Conservation (phyloP, 768 basidiomycete species). For the Boletales sp. region DNA sequence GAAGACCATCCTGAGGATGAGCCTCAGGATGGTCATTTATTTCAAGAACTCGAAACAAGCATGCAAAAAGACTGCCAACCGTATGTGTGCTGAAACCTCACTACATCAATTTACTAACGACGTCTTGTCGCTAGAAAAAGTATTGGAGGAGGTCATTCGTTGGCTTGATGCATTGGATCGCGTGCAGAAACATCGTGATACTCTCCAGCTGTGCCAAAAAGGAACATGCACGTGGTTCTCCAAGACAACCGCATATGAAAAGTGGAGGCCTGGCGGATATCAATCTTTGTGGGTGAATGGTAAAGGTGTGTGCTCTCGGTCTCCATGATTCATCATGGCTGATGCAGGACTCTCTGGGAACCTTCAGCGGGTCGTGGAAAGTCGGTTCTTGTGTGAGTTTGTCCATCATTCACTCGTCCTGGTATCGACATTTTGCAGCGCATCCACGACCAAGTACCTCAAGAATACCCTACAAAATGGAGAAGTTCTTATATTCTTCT, state of each 20-base stretch:
- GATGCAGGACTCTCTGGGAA: not conserved
- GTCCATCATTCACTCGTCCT: not conserved
- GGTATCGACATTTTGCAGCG: not conserved
- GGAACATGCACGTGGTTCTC: not conserved
- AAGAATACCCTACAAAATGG: not conserved
- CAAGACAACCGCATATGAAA: not conserved
- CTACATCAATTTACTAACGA: not conserved
- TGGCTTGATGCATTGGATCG: not conserved
- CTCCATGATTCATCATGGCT: not conserved
- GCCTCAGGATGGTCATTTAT: not conserved
- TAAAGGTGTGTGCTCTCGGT: not conserved
- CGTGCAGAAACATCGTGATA: not conserved
- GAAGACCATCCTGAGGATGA: not conserved
- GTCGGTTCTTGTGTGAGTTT: not conserved
- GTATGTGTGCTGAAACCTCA: not conserved
- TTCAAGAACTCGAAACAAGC: not conserved
- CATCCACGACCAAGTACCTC: not conserved
- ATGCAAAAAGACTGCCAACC: not conserved
- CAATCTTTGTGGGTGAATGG: not conserved
- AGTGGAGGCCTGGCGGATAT: not conserved
- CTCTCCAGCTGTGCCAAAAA: not conserved
- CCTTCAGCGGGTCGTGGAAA: not conserved
- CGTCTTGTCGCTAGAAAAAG: not conserved
- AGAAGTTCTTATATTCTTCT: slow-evolving; percentile 4
- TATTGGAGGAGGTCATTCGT: not conserved